These are phyloP conservation scores for Monosporascus sp. DNA, from an alignment of 2,329 filamentous ascomycete species.

Conservation along the genomic window DNA sequence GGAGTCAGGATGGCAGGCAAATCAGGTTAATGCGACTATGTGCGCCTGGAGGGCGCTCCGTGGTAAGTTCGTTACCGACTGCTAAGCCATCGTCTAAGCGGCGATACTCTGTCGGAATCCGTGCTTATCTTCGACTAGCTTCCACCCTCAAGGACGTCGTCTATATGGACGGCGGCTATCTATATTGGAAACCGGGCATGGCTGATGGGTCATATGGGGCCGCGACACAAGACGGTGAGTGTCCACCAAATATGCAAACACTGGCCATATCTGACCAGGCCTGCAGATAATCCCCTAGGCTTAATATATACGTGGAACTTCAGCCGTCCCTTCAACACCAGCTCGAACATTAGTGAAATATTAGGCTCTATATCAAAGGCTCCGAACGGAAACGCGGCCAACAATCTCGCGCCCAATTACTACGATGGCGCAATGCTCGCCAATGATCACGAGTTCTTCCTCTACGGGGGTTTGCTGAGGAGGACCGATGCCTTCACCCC, in stretches of 20 bases:
- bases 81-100: not conserved
- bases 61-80: slow-evolving; percentile 19
- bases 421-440: slow-evolving; percentile 60
- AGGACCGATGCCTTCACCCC: slow-evolving; percentile 29
- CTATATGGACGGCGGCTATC: slow-evolving; percentile 59
- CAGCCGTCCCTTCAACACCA: slow-evolving; percentile 48
- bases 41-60: slow-evolving; percentile 49
- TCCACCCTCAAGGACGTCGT: slow-evolving; percentile 56
- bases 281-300: slow-evolving; percentile 46
- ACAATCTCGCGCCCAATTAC: slow-evolving; percentile 52
- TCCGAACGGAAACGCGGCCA: slow-evolving; percentile 36
- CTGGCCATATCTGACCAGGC: slow-evolving; percentile 4
- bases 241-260: not conserved
- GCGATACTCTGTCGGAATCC: slow-evolving; percentile 7
- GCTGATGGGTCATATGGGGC: slow-evolving; percentile 35
- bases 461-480: slow-evolving; percentile 55
- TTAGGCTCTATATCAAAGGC: slow-evolving; percentile 46
- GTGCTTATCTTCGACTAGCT: slow-evolving; percentile 42
- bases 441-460: slow-evolving; percentile 58
- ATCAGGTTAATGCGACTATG: slow-evolving; percentile 54
- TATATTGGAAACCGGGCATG: slow-evolving; percentile 49
- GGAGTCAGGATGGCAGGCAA: slow-evolving; percentile 41
- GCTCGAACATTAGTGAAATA: slow-evolving; percentile 48
- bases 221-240: slow-evolving; percentile 38
- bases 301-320: slow-evolving; percentile 56